Evolutionary conservation across 148 eudicot genomes (phyloP).

Genomic region (Silene uniflora): DNA sequence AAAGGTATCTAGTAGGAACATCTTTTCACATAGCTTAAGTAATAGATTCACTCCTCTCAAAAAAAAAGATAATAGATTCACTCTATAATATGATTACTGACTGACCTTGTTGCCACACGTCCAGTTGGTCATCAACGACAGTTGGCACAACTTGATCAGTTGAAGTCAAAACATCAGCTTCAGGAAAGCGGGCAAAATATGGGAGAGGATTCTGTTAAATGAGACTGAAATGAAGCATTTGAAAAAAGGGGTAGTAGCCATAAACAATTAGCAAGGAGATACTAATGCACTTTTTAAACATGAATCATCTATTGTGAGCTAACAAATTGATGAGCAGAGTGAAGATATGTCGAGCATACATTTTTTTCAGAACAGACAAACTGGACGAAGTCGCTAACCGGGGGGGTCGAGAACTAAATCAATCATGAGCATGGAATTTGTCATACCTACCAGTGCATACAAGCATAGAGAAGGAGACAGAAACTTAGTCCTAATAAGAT

Average conservation of each 20-base stretch:
- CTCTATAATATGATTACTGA: background rate
- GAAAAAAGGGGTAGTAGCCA: background rate
- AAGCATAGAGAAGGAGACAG: background rate
- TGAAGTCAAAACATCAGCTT: constrained; percentile 93
- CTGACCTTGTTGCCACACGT: constrained; percentile 80
- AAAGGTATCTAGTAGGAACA: background rate
- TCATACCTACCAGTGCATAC: background rate
- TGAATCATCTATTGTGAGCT: background rate
- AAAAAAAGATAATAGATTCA: background rate
- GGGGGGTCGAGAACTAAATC: background rate
- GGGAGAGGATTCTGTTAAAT: constrained; percentile 89
- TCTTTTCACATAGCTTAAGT: background rate
- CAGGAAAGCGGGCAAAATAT: constrained; percentile 87
- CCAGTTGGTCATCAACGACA: constrained; percentile 85
- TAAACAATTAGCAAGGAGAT: background rate
- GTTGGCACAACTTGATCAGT: constrained; percentile 89
- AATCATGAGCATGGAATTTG: background rate
- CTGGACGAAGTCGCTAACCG: background rate
- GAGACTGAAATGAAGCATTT: background rate
- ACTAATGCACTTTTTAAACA: background rate
- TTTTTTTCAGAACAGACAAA: background rate
- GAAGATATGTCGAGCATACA: background rate
- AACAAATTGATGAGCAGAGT: background rate
- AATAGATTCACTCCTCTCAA: background rate
- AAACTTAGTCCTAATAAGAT: background rate